Evolutionary conservation across 495 filamentous ascomycete genomes (phyloP), one percentile per base, ranked within the genome.

Genomic region (Talaromyces ruber): DNA sequence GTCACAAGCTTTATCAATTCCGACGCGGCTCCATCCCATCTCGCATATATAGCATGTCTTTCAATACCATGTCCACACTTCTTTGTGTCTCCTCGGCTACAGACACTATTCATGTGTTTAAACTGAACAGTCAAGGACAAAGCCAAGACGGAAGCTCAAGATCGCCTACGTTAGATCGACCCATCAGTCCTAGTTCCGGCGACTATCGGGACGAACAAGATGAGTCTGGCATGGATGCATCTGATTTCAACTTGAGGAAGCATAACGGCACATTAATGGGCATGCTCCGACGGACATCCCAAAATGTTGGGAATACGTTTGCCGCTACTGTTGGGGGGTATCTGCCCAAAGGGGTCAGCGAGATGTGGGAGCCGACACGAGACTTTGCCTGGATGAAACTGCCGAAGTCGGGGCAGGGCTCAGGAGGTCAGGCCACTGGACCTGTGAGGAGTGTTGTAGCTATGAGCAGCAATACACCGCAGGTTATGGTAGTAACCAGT

Each of bases 31-130:
- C 92, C 9, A 96, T 96, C 73, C 94, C 94, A 0, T 90, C 91
- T 3, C 86, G 89, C 22, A 98, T 98, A 62, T 97, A 89, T 73
- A 95, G 92, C 84, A 97, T 98, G 94, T 94, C 91, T n/a, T 98
- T 98, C 79, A 98, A 98, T 71, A 83, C 91, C 16, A 92, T 88
- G 32, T 95, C 92, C 4, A 94, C 93, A 6, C 81, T 98, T 2
- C 86, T 98, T 37, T 96, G 92, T 67, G 92, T 98, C 60, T 97
- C 93, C 12, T 97, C 93, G 9, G 91, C 91, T 2, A 93, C 92
- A 0, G 95, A 98, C 68, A 98, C 94, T 12, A 88, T 98, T n/a
- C 94, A 98, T 69, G 87, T 98, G 56, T 98, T 98, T 75, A 91
- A 93, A 47, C 78, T 98, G 50, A 80, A 75, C 45, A 72, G 74